Evolutionary conservation across 768 basidiomycete species (phyloP).

Genomic region (Lentinula detonsa): DNA sequence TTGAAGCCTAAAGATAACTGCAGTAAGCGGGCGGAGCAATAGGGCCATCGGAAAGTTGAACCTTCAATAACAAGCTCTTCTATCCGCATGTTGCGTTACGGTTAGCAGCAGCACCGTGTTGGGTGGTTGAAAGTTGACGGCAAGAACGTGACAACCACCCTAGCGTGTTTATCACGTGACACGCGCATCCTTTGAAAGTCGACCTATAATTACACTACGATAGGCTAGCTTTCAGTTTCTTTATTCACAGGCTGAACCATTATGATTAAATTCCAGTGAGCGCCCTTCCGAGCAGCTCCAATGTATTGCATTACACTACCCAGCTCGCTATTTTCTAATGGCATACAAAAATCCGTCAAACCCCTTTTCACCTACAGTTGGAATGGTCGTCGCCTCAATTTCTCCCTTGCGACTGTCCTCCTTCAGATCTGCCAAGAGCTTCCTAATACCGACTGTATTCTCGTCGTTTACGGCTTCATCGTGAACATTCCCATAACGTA

Average conservation of each 20-base stretch:
- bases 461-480: conserved; percentile 27
- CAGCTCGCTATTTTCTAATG: conserved; percentile 20
- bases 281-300: too few species aligned
- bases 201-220: too few species aligned
- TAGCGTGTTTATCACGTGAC: too few species aligned
- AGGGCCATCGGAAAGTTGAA: conserved; percentile 14
- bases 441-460: conserved; percentile 39
- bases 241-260: too few species aligned
- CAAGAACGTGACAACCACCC: too few species aligned
- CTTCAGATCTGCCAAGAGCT: conserved; percentile 38
- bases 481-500: conserved; percentile 39
- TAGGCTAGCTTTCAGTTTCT: too few species aligned
- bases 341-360: conserved; percentile 51
- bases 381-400: conserved; percentile 45
- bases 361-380: conserved; percentile 44
- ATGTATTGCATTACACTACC: background rate
- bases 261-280: too few species aligned
- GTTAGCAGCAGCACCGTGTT: background rate
- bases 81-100: conserved; percentile 61
- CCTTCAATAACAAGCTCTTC: conserved; percentile 95
- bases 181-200: too few species aligned
- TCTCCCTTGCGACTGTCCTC: conserved; percentile 30
- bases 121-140: too few species aligned
- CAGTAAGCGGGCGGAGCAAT: background rate
- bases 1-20: conserved; percentile 64